Evolutionary conservation across 1,139 yeast genomes (phyloP), one percentile per base, ranked within the genome.

Genomic region (Suhomyces terraborum): DNA sequence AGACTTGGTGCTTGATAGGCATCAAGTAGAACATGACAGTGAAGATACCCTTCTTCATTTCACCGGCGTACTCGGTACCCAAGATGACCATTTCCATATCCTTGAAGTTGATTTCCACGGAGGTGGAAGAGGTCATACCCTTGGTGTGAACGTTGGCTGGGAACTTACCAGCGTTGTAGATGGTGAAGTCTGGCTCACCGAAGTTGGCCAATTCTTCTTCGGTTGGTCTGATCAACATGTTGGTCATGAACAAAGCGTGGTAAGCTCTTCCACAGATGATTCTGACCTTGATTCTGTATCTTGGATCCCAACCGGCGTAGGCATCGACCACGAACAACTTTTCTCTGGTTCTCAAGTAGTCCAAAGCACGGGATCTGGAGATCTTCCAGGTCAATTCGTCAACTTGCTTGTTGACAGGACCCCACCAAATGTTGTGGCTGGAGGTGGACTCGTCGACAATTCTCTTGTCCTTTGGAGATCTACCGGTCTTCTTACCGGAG

Each of bases 11-110:
- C 70, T 80, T 88, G 60, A 93, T 84, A 49, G 98, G 98, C 97
- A 91, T 91, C 69, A 93, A 78, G 79, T 93, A 93, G 75, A 93
- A 93, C 98, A 93, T 93, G 50, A 93, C 98, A 17, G 98, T 89
- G 79, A 93, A 89, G 61, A 93, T 89, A 75, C 98, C 98, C 77
- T 93, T 93, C 79, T 93, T 93, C 98, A 93, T 93, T 76, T 93
- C 98, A 61, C 98, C 98, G 45, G 98, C 98, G 64, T 93, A 93
- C 75, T 93, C 98, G 41, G 98, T 91, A 72, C 98, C 98, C 57
- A 93, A 78, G 61, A 93, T 93, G 54, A 93, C 91, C 98, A 93
- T 93, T 73, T 93, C 98, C 97, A 91, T 89, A 56, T 82, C 93
- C 73, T 89, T 87, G 77, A 93, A 93, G 73, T 93, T 93, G 62